phyloP scores from a whole-genome alignment of 495 filamentous ascomycete genomes.

The Thozetella sp. region DNA sequence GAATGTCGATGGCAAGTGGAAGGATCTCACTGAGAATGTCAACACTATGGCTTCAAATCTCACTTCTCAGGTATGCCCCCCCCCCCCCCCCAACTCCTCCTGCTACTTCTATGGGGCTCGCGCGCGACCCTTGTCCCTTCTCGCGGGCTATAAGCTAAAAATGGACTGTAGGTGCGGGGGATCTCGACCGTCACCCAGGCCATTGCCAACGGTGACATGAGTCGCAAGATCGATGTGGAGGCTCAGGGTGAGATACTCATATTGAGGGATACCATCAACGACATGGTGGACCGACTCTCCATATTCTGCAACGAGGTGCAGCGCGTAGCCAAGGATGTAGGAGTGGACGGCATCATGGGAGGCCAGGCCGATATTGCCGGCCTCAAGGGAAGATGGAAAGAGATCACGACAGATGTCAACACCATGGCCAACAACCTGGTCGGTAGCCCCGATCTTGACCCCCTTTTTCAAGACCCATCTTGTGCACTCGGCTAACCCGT shows the following conservation, averaged over 20 bases:
- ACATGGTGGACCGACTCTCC: conserved; percentile 96
- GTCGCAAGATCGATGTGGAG: conserved; percentile 93
- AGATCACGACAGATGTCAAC: conserved; percentile 97
- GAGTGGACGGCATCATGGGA: conserved; percentile 98
- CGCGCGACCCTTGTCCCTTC: too few species aligned
- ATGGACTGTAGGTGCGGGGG: conserved; percentile 65
- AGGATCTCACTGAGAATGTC: conserved; percentile 95
- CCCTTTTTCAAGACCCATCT: conserved; percentile 11
- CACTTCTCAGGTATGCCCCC: conserved; percentile 66
- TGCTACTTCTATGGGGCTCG: background rate
- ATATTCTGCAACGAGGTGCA: conserved; percentile 98
- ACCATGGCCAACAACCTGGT: conserved; percentile 96
- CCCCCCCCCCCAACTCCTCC: background rate
- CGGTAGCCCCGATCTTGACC: conserved; percentile 12
- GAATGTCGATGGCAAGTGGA: conserved; percentile 99
- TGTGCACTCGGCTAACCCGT: background rate
- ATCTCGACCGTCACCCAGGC: conserved; percentile 98
- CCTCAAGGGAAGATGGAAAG: conserved; percentile 94
- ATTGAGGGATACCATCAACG: conserved; percentile 96
- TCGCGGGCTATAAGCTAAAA: conserved; percentile 13
- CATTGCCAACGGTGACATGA: conserved; percentile 91
- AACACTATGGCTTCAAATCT: conserved; percentile 96
- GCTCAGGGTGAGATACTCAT: conserved; percentile 94
- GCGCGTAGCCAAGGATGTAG: conserved; percentile 94
- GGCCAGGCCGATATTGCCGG: conserved; percentile 95